phyloP scores from a whole-genome alignment of 2,329 filamentous ascomycete genomes.

The Elsinoe perseae region DNA sequence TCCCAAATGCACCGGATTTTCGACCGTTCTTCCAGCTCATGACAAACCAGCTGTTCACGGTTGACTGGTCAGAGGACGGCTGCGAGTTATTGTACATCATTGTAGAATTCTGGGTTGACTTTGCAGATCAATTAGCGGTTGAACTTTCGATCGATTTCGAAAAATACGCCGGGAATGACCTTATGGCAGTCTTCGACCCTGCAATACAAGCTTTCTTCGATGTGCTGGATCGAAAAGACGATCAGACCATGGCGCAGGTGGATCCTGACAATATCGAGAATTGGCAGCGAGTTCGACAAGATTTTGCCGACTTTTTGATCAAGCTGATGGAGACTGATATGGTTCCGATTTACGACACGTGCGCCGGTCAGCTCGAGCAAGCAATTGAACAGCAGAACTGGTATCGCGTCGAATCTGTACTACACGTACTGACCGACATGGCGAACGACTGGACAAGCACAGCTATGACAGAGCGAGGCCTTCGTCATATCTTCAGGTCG shows the following conservation, averaged over 20 bases:
- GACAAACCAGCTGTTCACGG: not conserved
- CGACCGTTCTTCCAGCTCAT: not conserved
- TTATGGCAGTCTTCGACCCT: constrained; percentile 49
- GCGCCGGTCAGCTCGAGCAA: constrained; percentile 13
- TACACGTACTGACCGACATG: constrained; percentile 11
- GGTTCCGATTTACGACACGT: constrained; percentile 4
- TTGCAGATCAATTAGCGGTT: constrained; percentile 58
- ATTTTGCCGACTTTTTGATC: constrained; percentile 59
- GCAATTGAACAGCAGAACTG: constrained; percentile 1
- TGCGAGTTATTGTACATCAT: constrained; percentile 30
- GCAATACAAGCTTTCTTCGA: constrained; percentile 47
- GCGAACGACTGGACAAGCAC: not conserved
- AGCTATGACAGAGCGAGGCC: constrained; percentile 24
- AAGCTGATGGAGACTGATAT: constrained; percentile 5
- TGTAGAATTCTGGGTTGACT: constrained; percentile 75
- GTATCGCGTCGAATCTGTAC: constrained; percentile 5
- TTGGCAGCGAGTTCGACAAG: constrained; percentile 44
- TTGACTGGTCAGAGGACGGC: constrained; percentile 13
- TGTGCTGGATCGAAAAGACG: constrained; percentile 13
- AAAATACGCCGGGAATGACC: constrained; percentile 46
- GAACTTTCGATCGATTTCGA: constrained; percentile 47
- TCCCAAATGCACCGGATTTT: not conserved
- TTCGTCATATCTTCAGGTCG: constrained; percentile 57
- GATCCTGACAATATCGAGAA: constrained; percentile 12
- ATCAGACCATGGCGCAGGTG: constrained; percentile 8